A percentile compares a stretch with the other conserved stretches of the same genome.
phyloP scores from a whole-genome alignment of 140 eudicot genomes.

The Cichorium intybus region DNA sequence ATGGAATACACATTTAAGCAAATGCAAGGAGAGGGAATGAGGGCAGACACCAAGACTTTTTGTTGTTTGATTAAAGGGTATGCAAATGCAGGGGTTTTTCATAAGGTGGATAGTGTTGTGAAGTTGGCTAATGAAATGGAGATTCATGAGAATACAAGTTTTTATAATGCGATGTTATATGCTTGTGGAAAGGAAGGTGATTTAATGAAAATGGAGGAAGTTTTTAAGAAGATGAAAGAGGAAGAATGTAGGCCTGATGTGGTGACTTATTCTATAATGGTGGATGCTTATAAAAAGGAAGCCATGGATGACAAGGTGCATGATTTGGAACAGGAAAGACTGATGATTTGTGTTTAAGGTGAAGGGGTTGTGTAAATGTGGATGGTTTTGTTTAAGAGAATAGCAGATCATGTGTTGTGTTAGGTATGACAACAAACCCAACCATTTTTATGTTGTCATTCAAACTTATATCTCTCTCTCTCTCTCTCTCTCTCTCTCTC shows the following conservation, averaged over 20 bases:
- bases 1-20: neutral
- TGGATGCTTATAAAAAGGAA: neutral
- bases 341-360: neutral
- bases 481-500: too few species aligned
- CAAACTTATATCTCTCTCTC: too few species aligned
- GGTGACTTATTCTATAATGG: neutral
- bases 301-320: neutral
- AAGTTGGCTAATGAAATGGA: neutral
- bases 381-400: neutral
- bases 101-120: neutral
- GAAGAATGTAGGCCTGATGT: neutral
- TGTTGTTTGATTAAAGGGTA: neutral
- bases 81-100: neutral
- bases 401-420: too few species aligned
- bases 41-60: neutral
- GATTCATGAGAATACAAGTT: constrained; percentile 1
- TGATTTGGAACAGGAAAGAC: neutral
- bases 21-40: neutral
- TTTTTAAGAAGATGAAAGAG: neutral
- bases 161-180: neutral
- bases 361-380: neutral
- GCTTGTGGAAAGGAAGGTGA: neutral
- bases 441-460: too few species aligned
- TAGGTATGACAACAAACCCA: neutral
- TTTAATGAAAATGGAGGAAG: neutral